Evolutionary conservation across 169 alveolate species (phyloP), one percentile per base, ranked within the genome.

Genomic region (Plasmodium blacklocki): DNA sequence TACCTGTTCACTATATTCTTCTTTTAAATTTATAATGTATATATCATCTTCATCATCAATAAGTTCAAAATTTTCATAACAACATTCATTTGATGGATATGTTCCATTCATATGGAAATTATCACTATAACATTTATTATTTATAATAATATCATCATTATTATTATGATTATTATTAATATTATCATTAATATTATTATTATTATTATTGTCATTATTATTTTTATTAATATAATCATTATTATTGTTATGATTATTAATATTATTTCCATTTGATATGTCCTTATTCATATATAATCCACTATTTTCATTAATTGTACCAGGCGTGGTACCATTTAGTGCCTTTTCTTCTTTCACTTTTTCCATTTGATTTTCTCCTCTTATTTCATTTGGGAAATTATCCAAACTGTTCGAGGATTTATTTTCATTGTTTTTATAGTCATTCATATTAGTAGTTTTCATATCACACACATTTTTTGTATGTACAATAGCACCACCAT

Each of bases 21-120:
- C 70, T 80, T 3, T 49, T 49, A 39, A 39, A 62, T 80, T 49
- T 80, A 80, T 54, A 49, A 80, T 47, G 19, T 63, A 54, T 32
- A 68, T 50, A 60, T 80, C 90, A 67, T 80, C 83, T 80, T 80
- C 90, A 72, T 80, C 90, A 56, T 80, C 90, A n/a, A 80, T 80
- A 50, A 68, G 70, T 80, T 39, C 62, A 12, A 63, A 6, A 23
- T 49, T 19, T n/a, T 39, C 70, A 7, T 21, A 32, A 14, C 11
- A n/a, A 0, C n/a, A 21, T 59, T 67, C 68, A 73, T 11, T 56
- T 56, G 64, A 12, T 56, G 64, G 7, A 56, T 15, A 12, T 73
- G 29, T 18, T 5, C 12, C 54, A 58, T 58, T 19, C 47, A 52
- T 26, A 45, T 18, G 29, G 21, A 4, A 29, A 12, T 26, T 45